phyloP scores from a whole-genome alignment of 164 flowering plant genomes.

The Cinnamomum micranthum region DNA sequence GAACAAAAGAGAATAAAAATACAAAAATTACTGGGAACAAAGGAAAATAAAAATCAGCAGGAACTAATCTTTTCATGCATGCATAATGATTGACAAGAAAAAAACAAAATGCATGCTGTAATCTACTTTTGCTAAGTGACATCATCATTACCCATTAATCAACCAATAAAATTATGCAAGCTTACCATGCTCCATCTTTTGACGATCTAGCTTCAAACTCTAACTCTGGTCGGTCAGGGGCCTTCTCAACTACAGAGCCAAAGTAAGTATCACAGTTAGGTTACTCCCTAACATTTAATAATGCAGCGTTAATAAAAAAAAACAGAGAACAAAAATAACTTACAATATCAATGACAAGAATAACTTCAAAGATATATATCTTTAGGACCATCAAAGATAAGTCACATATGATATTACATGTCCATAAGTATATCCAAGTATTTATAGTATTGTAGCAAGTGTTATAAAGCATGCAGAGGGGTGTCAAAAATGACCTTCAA shows the following conservation, averaged over 20 bases:
- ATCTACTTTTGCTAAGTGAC: neutral
- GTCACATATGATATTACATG: neutral
- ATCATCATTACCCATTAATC: neutral
- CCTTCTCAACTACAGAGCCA: slow-evolving; percentile 36
- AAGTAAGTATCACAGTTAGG: neutral
- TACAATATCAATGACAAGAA: neutral
- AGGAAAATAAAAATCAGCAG: neutral
- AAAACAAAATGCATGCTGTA: neutral
- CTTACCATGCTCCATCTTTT: slow-evolving; percentile 84
- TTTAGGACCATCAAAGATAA: too few species aligned
- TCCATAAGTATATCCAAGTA: neutral
- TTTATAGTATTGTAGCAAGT: neutral
- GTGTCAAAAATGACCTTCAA: too few species aligned
- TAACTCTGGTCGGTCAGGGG: slow-evolving; percentile 32
- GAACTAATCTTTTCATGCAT: neutral
- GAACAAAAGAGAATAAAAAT: neutral
- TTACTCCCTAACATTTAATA: neutral
- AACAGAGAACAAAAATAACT: neutral
- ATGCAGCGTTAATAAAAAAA: neutral
- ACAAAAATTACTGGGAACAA: neutral
- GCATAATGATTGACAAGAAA: neutral
- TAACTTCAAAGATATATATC: too few species aligned
- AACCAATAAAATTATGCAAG: neutral
- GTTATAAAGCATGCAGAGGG: too few species aligned
- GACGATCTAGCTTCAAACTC: slow-evolving; percentile 78